Conservation (phyloP, 345 rosid species). For the Eucalyptus tenuipes region DNA sequence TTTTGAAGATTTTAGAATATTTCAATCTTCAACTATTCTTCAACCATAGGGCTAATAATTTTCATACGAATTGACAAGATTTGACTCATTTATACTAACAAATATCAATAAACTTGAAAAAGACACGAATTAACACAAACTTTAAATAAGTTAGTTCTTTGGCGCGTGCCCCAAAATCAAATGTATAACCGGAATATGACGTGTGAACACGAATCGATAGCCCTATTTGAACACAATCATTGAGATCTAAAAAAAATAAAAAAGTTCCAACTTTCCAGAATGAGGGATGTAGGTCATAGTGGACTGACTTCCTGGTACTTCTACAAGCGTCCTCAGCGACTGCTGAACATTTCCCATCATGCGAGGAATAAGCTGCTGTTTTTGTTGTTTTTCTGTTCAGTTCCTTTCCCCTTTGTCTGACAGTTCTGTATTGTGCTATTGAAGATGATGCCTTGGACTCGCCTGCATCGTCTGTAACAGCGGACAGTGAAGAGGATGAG, state of each 20-base stretch:
- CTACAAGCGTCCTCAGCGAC: not conserved
- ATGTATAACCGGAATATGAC: not conserved
- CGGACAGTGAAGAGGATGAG: conserved; percentile 62
- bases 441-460: conserved; percentile 53
- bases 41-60: not conserved
- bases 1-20: not conserved
- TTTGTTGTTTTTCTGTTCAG: not conserved
- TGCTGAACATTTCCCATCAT: not conserved
- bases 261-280: not conserved
- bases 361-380: not conserved
- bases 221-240: not conserved
- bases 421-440: conserved; percentile 1
- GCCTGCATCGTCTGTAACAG: conserved; percentile 34
- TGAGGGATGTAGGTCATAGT: not conserved
- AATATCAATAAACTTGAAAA: not conserved
- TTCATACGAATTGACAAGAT: not conserved
- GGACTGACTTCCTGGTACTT: not conserved
- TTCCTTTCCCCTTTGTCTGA: not conserved
- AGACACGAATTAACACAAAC: not conserved
- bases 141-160: not conserved
- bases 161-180: not conserved
- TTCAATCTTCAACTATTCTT: not conserved
- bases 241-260: not conserved
- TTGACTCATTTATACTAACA: not conserved
- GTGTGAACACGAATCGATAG: not conserved